Evolutionary conservation across 768 basidiomycete species (phyloP).

Genomic region (Mycena latifolia): DNA sequence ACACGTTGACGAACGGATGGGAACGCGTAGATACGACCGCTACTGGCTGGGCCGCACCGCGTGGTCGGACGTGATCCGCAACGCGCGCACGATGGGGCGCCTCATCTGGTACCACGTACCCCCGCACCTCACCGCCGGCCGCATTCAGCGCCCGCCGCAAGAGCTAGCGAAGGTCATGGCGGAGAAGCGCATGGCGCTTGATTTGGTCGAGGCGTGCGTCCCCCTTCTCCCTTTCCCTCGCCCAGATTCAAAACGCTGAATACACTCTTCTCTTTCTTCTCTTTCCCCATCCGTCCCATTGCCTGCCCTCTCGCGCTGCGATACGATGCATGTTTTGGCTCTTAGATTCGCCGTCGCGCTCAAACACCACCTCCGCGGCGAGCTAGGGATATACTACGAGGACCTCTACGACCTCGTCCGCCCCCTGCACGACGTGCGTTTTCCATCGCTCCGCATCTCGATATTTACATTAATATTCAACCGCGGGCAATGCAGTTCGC

Average conservation of each 20-base stretch:
- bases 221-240: too few relatives aligned
- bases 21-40: constrained; percentile 63
- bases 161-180: constrained; percentile 66
- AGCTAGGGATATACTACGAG: constrained; percentile 71
- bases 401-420: constrained; percentile 70
- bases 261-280: too few relatives aligned
- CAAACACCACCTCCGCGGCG: constrained; percentile 75
- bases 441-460: not conserved
- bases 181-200: constrained; percentile 71
- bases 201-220: constrained; percentile 69
- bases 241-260: too few relatives aligned
- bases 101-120: constrained; percentile 76
- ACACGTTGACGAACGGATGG: not conserved
- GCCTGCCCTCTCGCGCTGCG: too few relatives aligned
- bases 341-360: constrained; percentile 65
- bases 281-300: too few relatives aligned
- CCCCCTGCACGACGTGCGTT: constrained; percentile 66
- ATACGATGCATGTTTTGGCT: too few relatives aligned
- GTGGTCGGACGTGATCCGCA: constrained; percentile 70
- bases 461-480: too few relatives aligned
- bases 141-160: constrained; percentile 43
- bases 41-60: constrained; percentile 69
- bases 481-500: too few relatives aligned
- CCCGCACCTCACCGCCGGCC: constrained; percentile 51
- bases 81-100: constrained; percentile 61